Evolutionary conservation across 2,329 filamentous ascomycete genomes (phyloP).

Genomic region (Paraphaeosphaeria sporulosa): DNA sequence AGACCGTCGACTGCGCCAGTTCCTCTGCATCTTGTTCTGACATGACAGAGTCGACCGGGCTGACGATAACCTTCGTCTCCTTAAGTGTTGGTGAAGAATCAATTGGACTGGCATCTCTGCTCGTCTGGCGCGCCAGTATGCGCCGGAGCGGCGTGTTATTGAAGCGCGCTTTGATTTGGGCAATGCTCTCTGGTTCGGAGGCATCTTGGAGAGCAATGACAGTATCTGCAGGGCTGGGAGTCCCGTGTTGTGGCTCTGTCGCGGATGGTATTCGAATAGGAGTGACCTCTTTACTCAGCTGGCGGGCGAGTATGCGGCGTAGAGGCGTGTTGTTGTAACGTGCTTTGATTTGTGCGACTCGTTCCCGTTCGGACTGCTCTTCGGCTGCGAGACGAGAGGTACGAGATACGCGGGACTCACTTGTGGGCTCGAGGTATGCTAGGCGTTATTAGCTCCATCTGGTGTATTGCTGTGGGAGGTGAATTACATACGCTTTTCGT

Average conservation of each 20-base stretch:
- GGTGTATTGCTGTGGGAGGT: neutral
- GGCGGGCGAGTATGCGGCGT: constrained; percentile 19
- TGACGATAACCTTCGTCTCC: neutral
- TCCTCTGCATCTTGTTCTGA: neutral
- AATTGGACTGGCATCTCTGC: neutral
- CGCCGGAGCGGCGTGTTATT: constrained; percentile 24
- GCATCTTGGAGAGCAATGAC: constrained; percentile 1
- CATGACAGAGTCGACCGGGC: constrained; percentile 12
- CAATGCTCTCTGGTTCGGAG: neutral
- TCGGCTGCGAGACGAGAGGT: constrained; percentile 8
- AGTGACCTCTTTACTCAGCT: neutral
- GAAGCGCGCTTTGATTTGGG: constrained; percentile 15
- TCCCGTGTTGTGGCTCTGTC: neutral
- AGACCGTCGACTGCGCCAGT: neutral
- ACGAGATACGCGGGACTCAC: constrained; percentile 17
- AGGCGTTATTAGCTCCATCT: neutral
- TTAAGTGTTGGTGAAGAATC: neutral
- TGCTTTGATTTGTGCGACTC: constrained; percentile 13
- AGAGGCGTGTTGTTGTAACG: constrained; percentile 25
- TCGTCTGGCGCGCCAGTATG: constrained; percentile 17
- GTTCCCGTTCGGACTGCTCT: constrained; percentile 8
- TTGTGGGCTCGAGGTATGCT: constrained; percentile 21
- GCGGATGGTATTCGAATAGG: neutral
- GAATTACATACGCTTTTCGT: constrained; percentile 17
- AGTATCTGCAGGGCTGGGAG: constrained; percentile 1